Percentiles rank a stretch among this genome's conserved stretches.
phyloP scores from a whole-genome alignment of 345 rosid genomes.

The Lepidium africanum region DNA sequence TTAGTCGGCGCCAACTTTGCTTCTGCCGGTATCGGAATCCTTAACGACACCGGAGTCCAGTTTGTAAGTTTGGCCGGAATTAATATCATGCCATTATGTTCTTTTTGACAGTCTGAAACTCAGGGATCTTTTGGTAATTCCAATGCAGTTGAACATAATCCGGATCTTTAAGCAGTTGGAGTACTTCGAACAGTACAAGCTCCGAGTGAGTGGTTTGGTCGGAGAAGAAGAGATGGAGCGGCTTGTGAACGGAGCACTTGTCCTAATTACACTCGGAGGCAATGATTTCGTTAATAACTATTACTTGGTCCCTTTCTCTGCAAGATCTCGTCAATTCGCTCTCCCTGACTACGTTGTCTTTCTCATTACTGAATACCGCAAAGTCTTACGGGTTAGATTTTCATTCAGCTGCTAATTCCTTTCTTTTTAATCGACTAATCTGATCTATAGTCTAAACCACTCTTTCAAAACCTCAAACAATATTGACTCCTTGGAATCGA shows the following conservation, averaged over 20 bases:
- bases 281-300: slow-evolving; percentile 92
- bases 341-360: slow-evolving; percentile 65
- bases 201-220: slow-evolving; percentile 40
- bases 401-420: neutral
- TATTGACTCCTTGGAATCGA: no score
- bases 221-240: slow-evolving; percentile 41
- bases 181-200: slow-evolving; percentile 66
- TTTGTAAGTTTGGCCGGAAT: slow-evolving; percentile 44
- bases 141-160: slow-evolving; percentile 57
- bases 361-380: slow-evolving; percentile 70
- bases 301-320: slow-evolving; percentile 75
- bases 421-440: no score
- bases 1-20: slow-evolving; percentile 90
- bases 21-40: slow-evolving; percentile 90
- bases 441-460: no score
- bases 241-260: slow-evolving; percentile 52
- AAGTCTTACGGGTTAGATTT: slow-evolving; percentile 40
- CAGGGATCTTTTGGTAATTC: neutral
- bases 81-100: neutral
- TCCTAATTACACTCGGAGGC: slow-evolving; percentile 71
- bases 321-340: slow-evolving; percentile 65
- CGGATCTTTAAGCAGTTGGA: slow-evolving; percentile 53
- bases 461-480: no score
- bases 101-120: neutral
- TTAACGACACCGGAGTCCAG: slow-evolving; percentile 86